Percentiles rank a stretch among this genome's conserved stretches.
phyloP scores from a whole-genome alignment of 257 asterid species.

The Gynochthodes officinalis region DNA sequence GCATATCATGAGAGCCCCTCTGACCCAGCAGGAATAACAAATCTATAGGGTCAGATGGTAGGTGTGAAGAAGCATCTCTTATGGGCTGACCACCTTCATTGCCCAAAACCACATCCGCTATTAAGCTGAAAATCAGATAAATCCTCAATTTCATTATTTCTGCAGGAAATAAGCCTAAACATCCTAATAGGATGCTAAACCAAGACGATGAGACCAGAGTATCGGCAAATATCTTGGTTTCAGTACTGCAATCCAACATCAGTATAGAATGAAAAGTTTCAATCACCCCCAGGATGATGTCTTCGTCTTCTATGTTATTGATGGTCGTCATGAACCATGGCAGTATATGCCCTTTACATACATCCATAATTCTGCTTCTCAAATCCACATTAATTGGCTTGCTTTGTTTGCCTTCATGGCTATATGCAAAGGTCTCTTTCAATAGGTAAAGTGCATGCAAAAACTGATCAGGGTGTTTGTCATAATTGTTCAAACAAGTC shows the following conservation, averaged over 20 bases:
- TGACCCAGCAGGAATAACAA: slow-evolving; percentile 85
- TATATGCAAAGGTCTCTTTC: slow-evolving; percentile 74
- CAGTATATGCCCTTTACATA: slow-evolving; percentile 47
- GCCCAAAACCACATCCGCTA: slow-evolving; percentile 63
- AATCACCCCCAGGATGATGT: slow-evolving; percentile 60
- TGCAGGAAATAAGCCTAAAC: slow-evolving; percentile 80
- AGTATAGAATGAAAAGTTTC: slow-evolving; percentile 69
- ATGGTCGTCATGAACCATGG: slow-evolving; percentile 74
- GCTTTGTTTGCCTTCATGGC: slow-evolving; percentile 33
- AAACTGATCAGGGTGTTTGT: slow-evolving; percentile 44
- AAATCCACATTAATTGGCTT: slow-evolving; percentile 39
- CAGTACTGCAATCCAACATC: slow-evolving; percentile 44
- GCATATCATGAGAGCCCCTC: slow-evolving; percentile 56
- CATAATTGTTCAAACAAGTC: slow-evolving; percentile 43
- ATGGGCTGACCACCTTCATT: slow-evolving; percentile 62
- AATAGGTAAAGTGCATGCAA: slow-evolving; percentile 78
- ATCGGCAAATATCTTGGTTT: slow-evolving; percentile 53
- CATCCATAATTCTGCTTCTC: slow-evolving; percentile 39
- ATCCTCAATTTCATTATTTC: slow-evolving; percentile 64
- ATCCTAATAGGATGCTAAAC: slow-evolving; percentile 80
- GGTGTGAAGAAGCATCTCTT: slow-evolving; percentile 55
- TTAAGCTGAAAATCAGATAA: slow-evolving; percentile 59
- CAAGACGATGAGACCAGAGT: slow-evolving; percentile 68
- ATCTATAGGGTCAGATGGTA: slow-evolving; percentile 90
- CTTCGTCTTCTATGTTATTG: slow-evolving; percentile 67